Base-by-base conservation (phyloP, 495 filamentous ascomycete genomes). In the Talaromyces ruber region DNA sequence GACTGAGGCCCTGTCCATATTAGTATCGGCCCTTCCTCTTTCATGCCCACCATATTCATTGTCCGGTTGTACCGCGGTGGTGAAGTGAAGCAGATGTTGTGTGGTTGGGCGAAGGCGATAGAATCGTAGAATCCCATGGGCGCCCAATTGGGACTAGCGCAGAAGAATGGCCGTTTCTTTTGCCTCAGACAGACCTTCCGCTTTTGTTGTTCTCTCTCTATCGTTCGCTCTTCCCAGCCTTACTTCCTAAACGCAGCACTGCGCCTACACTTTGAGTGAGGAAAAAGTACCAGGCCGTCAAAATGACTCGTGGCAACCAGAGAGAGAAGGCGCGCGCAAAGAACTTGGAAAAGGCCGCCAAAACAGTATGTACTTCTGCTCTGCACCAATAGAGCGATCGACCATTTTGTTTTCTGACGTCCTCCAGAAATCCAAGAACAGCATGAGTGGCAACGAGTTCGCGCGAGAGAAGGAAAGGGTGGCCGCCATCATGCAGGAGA, bases 241-340 rank as follows among this genome's bases (percentile, higher is more conserved):
- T 53, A 11, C 25, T 32, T 21, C 21, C n/a, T 57, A 4, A 57
- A 57, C 54, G 54, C 54, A 57, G 14, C 14, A 6, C 54, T 54
- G 51, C 51, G 51, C 51, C 51, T 54, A 54, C 51, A 54, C 45
- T 45, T 28, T 30, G 28, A 30, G 52, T 39, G 50, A 56, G 6
- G 28, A 32, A 28, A 59, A 34, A 21, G 47, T 22, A 24, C 14
- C 14, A 62, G 16, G 14, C 47, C 25, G 32, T 12, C 72, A 82
- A 71, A 34, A 97, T 97, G 92, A 85, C 92, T 62, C 89, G 92
- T 71, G 92, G 92, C 65, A 97, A 97, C 71, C 92, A 97, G 81
- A 85, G 92, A 69, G 92, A 96, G 60, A 89, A 89, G 74, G 90
- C 88, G 68, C 89, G 92, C 62, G 88, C 89, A 74, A 92, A 91